Evolutionary conservation across 2,329 filamentous ascomycete genomes (phyloP).

Genomic region (Talaromyces verruculosus): DNA sequence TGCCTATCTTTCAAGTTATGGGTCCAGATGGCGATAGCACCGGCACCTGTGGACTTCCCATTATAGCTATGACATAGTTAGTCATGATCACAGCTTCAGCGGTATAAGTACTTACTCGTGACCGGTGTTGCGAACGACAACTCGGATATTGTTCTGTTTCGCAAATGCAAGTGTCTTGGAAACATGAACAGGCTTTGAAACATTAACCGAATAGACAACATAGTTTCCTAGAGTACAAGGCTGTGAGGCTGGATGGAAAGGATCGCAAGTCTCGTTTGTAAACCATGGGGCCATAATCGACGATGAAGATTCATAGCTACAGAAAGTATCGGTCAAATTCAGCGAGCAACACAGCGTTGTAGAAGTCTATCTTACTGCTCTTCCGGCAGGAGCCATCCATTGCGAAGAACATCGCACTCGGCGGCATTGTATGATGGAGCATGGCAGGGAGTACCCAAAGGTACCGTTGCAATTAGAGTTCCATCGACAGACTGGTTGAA

Average conservation of each 20-base stretch:
- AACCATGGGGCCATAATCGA: conserved; percentile 37
- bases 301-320: conserved; percentile 27
- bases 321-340: not conserved
- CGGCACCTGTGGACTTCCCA: conserved; percentile 49
- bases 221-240: conserved; percentile 35
- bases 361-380: not conserved
- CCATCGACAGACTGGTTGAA: conserved; percentile 42
- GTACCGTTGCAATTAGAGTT: conserved; percentile 37
- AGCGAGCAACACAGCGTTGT: not conserved
- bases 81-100: not conserved
- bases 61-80: conserved; percentile 34
- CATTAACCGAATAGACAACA: conserved; percentile 38
- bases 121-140: conserved; percentile 20
- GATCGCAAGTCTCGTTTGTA: conserved; percentile 35
- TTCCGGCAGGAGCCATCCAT: conserved; percentile 9
- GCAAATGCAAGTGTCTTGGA: conserved; percentile 13
- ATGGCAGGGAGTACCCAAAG: conserved; percentile 37
- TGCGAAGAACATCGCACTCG: not conserved
- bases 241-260: conserved; percentile 28
- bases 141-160: conserved; percentile 19
- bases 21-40: conserved; percentile 52
- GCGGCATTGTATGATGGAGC: not conserved
- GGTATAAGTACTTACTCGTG: conserved; percentile 10
- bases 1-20: conserved; percentile 48
- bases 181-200: conserved; percentile 22